Conservation (phyloP, 169 alveolate species). For the Plasmodium malariae region DNA sequence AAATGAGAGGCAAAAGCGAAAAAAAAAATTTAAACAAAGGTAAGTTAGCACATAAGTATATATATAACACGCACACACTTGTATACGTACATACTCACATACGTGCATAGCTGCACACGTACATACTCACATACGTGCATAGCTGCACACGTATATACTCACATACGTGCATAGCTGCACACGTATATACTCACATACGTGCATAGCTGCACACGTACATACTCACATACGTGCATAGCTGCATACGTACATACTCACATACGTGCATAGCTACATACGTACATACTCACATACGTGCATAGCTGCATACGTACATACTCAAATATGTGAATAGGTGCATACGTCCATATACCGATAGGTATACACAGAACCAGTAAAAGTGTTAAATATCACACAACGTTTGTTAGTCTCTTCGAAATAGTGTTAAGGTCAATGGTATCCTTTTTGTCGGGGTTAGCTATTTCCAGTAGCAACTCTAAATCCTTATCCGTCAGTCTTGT, state of each 20-base stretch:
- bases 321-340: background rate
- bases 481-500: conserved; percentile 60
- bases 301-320: background rate
- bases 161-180: too few species aligned
- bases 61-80: background rate
- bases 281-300: background rate
- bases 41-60: too few species aligned
- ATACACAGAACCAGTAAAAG: background rate
- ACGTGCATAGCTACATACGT: too few species aligned
- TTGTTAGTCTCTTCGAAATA: conserved; percentile 20
- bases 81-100: background rate
- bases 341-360: background rate
- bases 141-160: too few species aligned
- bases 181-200: too few species aligned
- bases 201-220: background rate
- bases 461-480: conserved; percentile 16
- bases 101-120: too few species aligned
- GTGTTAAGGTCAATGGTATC: conserved; percentile 40
- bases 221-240: background rate
- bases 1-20: background rate
- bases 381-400: background rate
- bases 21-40: background rate
- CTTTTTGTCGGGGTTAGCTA: conserved; percentile 52
- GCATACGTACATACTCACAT: too few species aligned
- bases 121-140: too few species aligned